A percentile compares a stretch with the other conserved stretches of the same genome.
Conservation (phyloP, 2,329 filamentous ascomycete species). For the Ophiostoma ulmi region DNA sequence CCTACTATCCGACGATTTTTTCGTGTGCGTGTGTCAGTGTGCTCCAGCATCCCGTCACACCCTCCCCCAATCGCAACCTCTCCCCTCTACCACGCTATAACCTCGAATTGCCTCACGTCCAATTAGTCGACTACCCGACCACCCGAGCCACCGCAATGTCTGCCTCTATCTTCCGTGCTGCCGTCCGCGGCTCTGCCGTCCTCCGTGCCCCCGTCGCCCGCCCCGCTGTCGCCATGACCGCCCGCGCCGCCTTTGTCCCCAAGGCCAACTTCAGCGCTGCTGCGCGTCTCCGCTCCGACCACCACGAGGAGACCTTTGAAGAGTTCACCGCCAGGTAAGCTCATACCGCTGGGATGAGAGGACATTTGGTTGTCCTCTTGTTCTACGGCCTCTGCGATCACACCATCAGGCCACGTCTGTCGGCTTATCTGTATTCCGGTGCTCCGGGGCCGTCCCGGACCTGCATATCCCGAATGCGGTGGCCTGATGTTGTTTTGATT, state of each 20-base stretch:
- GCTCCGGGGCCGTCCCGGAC: background rate
- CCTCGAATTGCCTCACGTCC: background rate
- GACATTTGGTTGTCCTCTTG: background rate
- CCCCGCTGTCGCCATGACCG: constrained; percentile 46
- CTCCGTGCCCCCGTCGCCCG: constrained; percentile 55
- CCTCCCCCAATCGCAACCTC: constrained; percentile 9
- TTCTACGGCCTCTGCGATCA: background rate
- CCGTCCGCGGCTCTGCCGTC: constrained; percentile 61
- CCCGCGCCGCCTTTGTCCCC: constrained; percentile 49
- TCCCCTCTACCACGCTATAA: constrained; percentile 20
- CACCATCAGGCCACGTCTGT: background rate
- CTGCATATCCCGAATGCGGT: background rate
- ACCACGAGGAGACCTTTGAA: constrained; percentile 96
- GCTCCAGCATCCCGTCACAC: constrained; percentile 20
- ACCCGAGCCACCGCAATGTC: constrained; percentile 37
- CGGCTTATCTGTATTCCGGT: constrained; percentile 7
- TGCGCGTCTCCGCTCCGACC: constrained; percentile 51
- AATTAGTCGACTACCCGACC: background rate
- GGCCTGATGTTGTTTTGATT: background rate
- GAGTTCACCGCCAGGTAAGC: constrained; percentile 95
- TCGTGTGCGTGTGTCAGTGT: constrained; percentile 16
- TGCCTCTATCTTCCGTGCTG: constrained; percentile 63
- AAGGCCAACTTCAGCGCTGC: constrained; percentile 60
- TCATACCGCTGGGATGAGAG: background rate
- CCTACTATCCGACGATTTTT: constrained; percentile 21